Evolutionary conservation across 2,329 filamentous ascomycete species (phyloP).

Genomic region (Biscogniauxia marginata): DNA sequence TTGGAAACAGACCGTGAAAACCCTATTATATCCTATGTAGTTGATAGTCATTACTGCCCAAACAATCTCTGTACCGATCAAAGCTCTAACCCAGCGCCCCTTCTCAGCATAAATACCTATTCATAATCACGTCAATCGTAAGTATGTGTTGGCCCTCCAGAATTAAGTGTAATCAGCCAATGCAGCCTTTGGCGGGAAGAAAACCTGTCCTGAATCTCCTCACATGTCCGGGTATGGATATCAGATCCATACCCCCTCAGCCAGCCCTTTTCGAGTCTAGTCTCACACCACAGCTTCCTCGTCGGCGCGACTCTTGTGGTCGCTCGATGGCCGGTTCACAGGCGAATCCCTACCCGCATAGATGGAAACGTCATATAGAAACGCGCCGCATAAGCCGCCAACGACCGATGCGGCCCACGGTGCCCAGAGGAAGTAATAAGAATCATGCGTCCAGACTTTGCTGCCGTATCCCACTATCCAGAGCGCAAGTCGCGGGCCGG

Average conservation of each 20-base stretch:
- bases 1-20: background rate
- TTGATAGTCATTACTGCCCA: background rate
- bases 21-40: background rate
- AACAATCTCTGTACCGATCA: background rate
- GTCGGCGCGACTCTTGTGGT: background rate
- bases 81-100: background rate
- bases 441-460: conserved; percentile 2
- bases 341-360: conserved; percentile 6
- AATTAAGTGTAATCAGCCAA: too few species aligned
- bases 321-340: background rate
- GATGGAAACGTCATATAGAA: conserved; percentile 2
- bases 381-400: background rate
- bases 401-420: conserved; percentile 2
- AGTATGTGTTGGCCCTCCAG: too few species aligned
- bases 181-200: too few species aligned
- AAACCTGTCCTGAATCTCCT: too few species aligned
- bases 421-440: conserved; percentile 2
- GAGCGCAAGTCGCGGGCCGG: conserved; percentile 1
- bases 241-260: background rate
- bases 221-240: too few species aligned
- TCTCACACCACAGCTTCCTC: background rate
- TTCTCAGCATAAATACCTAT: background rate
- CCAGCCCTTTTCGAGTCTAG: background rate
- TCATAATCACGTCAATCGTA: too few species aligned
- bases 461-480: conserved; percentile 1